phyloP scores from a whole-genome alignment of 345 rosid species.

The Bruguiera parviflora region DNA sequence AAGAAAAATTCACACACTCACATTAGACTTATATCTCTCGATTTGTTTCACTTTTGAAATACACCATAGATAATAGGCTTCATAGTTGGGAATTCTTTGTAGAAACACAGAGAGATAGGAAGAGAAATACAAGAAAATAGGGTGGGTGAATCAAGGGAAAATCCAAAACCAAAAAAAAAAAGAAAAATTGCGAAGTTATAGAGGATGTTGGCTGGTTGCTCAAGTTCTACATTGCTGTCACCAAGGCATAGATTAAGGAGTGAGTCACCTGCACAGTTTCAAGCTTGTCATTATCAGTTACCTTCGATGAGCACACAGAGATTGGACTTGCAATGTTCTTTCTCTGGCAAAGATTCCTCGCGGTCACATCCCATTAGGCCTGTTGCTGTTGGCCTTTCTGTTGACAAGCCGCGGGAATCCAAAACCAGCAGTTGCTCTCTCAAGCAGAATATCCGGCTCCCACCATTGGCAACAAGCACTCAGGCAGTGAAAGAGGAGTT shows the following conservation, averaged over 20 bases:
- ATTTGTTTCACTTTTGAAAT: conserved; percentile 30
- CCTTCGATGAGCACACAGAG: conserved; percentile 96
- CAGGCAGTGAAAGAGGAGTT: conserved; percentile 49
- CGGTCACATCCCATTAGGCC: conserved; percentile 68
- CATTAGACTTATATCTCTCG: conserved; percentile 41
- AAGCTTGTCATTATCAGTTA: conserved; percentile 71
- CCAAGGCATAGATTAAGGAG: conserved; percentile 97
- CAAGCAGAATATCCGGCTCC: conserved; percentile 82
- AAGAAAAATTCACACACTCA: conserved; percentile 43
- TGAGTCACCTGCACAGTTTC: conserved; percentile 78
- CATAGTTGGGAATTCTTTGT: conserved; percentile 20
- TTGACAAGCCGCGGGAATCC: conserved; percentile 61
- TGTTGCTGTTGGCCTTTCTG: conserved; percentile 58
- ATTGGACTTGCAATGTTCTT: conserved; percentile 84
- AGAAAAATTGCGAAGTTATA: conserved; percentile 42
- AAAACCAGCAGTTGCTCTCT: conserved; percentile 60
- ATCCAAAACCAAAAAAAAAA: conserved; percentile 6
- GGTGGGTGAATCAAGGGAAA: conserved; percentile 42
- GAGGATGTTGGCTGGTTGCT: conserved; percentile 99
- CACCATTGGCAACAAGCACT: conserved; percentile 67
- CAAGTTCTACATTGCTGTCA: conserved; percentile 91
- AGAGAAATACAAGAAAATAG: conserved; percentile 24
- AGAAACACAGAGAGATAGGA: conserved; percentile 43
- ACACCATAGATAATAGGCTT: conserved; percentile 16
- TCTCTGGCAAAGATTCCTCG: conserved; percentile 69